phyloP scores from a whole-genome alignment of 2,329 filamentous ascomycete genomes.

The Bipolaris oryzae region DNA sequence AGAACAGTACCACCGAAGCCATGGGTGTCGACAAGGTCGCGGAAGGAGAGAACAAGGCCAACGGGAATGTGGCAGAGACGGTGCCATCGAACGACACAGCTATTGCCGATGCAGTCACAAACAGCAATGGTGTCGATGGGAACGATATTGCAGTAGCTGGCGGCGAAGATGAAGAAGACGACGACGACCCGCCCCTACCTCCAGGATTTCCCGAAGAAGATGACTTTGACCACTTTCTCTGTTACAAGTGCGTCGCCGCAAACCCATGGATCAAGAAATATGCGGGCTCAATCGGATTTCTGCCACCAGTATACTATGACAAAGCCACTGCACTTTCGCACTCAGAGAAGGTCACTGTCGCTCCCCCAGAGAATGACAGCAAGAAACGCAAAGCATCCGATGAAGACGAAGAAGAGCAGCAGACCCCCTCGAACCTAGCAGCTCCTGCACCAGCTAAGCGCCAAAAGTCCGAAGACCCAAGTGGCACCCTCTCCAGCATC shows the following conservation, averaged over 20 bases:
- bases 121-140: slow-evolving; percentile 34
- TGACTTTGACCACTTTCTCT: slow-evolving; percentile 86
- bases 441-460: slow-evolving; percentile 38
- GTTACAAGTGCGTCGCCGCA: slow-evolving; percentile 89
- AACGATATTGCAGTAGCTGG: slow-evolving; percentile 54
- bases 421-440: slow-evolving; percentile 18
- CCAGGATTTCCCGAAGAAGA: slow-evolving; percentile 88
- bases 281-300: slow-evolving; percentile 78
- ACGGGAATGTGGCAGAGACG: slow-evolving; percentile 15
- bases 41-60: slow-evolving; percentile 6
- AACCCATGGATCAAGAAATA: slow-evolving; percentile 93
- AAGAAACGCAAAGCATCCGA: slow-evolving; percentile 57
- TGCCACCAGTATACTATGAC: slow-evolving; percentile 69
- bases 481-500: slow-evolving; percentile 44
- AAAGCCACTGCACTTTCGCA: slow-evolving; percentile 26
- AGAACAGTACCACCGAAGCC: slow-evolving; percentile 14
- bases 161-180: slow-evolving; percentile 58
- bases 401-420: slow-evolving; percentile 42
- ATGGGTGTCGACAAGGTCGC: slow-evolving; percentile 15
- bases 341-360: slow-evolving; percentile 4
- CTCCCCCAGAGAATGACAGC: slow-evolving; percentile 26
- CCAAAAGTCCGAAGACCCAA: slow-evolving; percentile 45
- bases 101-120: slow-evolving; percentile 27
- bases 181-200: slow-evolving; percentile 70
- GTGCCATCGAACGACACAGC: slow-evolving; percentile 19